Evolutionary conservation across 257 asterid species (phyloP), one percentile per base, ranked within the genome.

Genomic region (Solanum dulcamara): DNA sequence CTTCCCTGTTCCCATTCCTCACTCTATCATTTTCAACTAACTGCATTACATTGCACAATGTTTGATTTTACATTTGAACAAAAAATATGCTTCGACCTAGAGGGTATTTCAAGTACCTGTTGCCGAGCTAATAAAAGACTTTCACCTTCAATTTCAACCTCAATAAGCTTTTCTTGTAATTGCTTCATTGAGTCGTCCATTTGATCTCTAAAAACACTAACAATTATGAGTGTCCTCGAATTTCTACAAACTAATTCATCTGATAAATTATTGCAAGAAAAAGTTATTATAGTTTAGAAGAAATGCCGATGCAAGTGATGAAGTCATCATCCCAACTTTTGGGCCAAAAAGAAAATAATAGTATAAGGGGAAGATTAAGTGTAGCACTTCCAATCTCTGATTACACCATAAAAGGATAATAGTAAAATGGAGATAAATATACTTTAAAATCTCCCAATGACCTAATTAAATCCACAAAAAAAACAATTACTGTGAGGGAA

Each of bases 1-100:
- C 98, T 92, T 96, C 98, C 86, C 98, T 91, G 89, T 92, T 93
- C 64, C 96, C 93, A 37, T 94, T 94, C 89, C 99, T 93, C 88
- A 90, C 84, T 90, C 90, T 90, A 90, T 96, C 99, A 51, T 86
- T 94, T 86, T 95, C 98, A 88, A 96, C 95, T 83, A 91, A 51
- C 98, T 95, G 93, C 95, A 90, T 66, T 40, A 84, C 85, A 85
- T 86, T 77, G 67, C 48, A 44, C 48, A 30, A 46, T 18, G 40
- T 48, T 84, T 40, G 14, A 32, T 48, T 30, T 32, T 13, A 67
- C 67, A 83, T 44, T 50, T 50, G 48, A 84, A 42, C 72, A 33
- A 59, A 55, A 83, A 26, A 35, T 5, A 42, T 7, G 35, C 37
- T 30, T 38, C 46, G 68, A 28, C 33, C 28, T 20, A 15, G 64